phyloP scores from a whole-genome alignment of 148 eudicot species.

The Silene uniflora region DNA sequence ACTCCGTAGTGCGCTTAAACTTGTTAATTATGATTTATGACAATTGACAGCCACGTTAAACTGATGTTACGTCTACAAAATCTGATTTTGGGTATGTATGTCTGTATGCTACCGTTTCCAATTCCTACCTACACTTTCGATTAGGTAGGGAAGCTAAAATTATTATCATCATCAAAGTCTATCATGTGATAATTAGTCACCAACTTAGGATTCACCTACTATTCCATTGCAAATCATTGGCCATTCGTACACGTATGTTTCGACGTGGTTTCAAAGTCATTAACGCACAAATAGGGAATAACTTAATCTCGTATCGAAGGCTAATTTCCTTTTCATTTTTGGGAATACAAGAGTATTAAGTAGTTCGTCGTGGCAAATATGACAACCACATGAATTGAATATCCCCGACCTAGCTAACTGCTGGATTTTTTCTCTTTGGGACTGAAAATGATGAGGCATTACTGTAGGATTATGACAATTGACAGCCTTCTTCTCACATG shows the following conservation, averaged over 20 bases:
- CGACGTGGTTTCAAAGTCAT: neutral
- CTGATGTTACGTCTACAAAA: neutral
- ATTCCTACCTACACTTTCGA: neutral
- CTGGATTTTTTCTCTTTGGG: neutral
- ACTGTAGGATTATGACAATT: neutral
- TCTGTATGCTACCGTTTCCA: conserved; percentile 1
- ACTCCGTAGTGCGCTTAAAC: too few species aligned
- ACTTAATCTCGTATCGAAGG: too few species aligned
- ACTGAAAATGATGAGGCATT: neutral
- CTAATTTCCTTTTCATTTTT: too few species aligned
- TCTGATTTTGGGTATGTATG: conserved; percentile 7
- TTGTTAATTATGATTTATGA: conserved; percentile 6
- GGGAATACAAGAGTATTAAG: neutral
- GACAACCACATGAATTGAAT: neutral
- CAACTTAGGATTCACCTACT: neutral
- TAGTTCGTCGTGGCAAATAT: neutral
- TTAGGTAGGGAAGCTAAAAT: neutral
- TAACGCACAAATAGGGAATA: too few species aligned
- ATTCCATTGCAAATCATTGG: neutral
- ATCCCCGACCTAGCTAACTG: neutral
- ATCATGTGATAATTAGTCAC: neutral
- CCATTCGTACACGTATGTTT: neutral
- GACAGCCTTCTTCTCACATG: neutral
- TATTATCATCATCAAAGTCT: neutral
- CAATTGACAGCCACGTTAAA: conserved; percentile 9